A percentile compares a stretch with the other conserved stretches of the same genome.
Conservation (phyloP, 2,329 filamentous ascomycete genomes). For the Colletotrichum sp. region DNA sequence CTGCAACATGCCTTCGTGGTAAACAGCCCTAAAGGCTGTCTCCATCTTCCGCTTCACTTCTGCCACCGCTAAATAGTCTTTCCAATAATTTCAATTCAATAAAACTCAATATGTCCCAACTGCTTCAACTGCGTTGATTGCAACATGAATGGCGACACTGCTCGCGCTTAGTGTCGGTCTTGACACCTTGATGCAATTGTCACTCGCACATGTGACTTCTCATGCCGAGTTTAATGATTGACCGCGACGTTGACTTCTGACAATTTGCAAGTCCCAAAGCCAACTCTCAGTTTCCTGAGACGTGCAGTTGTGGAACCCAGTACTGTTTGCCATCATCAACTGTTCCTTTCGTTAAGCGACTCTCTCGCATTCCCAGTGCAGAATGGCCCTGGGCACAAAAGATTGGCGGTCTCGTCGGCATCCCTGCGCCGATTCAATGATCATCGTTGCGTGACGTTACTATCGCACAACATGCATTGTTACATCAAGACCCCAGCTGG, state of each 20-base stretch:
- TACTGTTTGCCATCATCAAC: rapidly evolving
- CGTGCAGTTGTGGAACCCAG: not conserved
- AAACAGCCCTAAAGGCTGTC: not conserved
- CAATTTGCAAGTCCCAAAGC: not conserved
- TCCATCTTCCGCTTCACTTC: not conserved
- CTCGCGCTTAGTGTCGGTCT: not conserved
- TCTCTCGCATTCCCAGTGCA: rapidly evolving
- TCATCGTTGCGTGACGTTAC: not conserved
- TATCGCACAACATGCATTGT: not conserved
- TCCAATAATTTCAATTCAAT: not conserved
- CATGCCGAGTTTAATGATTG: not conserved
- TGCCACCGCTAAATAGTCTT: not conserved
- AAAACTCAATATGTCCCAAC: not conserved
- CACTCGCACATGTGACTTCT: not conserved
- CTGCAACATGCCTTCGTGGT: not conserved
- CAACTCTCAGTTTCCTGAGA: not conserved
- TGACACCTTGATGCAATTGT: rapidly evolving
- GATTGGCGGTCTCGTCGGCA: not conserved
- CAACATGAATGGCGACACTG: not conserved
- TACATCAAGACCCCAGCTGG: not conserved
- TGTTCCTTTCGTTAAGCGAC: not conserved
- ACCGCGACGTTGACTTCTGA: not conserved
- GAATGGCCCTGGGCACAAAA: not conserved
- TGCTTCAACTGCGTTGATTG: not conserved
- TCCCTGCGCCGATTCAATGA: not conserved